Base-by-base conservation (phyloP, 2,329 filamentous ascomycete species). In the Neopestalotiopsis rosae region DNA sequence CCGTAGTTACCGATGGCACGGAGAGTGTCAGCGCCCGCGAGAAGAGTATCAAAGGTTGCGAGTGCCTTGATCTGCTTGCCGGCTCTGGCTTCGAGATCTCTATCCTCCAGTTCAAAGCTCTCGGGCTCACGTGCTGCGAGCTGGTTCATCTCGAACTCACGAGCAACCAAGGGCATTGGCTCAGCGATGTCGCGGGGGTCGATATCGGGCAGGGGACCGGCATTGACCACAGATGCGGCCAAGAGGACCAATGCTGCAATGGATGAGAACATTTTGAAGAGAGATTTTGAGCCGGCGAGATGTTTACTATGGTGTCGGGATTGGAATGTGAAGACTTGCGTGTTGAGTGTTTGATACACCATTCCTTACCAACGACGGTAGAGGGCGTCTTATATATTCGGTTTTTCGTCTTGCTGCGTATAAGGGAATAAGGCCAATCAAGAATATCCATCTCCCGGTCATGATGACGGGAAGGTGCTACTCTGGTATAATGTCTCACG, bases 231-330 rank as follows among this genome's bases (percentile, higher is more conserved):
- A 24, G 59, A 30, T 4, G 57, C 30, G 59, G 59, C 59, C 32
- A 61, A 12, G 30, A 61, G 59, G 59, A 17, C 59, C 59, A 28
- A 61, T 14, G 59, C n/a, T 40, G 59, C 28, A 34, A 61, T 61
- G 32, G 28, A 38, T 32, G 38, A 40, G 30, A 61, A 40, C 59
- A 61, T 61, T n/a, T 61, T 61, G 14, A 52, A 7, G 4, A 20
- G 45, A 5, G n/a, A 38, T 38, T 20, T 52, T 20, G 45, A 17
- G n/a, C n/a, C n/a, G n/a, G 14, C 17, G 6, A 3, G 7, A 4
- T 52, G 45, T n/a, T 52, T 7, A 52, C 9, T n/a, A 17, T 52
- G 45, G 45, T n/a, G 14, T 52, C n/a, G 17, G 20, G 45, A 14
- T 9, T 9, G 45, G 9, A n/a, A 20, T 52, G 17, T 17, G n/a